A percentile compares a stretch with the other conserved stretches of the same genome.
Evolutionary conservation across 306 rosid genomes (phyloP).

Genomic region (Quillaja saponaria): DNA sequence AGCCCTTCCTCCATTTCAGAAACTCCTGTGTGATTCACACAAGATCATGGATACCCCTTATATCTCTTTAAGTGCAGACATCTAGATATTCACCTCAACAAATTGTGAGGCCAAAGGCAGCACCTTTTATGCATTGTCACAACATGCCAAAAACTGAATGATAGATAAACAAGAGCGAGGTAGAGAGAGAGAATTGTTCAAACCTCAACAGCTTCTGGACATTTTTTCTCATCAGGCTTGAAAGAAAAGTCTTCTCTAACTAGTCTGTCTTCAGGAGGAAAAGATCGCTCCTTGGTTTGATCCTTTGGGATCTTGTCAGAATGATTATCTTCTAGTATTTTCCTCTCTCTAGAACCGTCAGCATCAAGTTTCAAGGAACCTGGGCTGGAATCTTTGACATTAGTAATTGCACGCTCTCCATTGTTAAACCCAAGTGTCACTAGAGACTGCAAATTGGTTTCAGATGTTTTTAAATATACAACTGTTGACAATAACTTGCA

Average conservation of each 20-base stretch:
- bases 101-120: conserved; percentile 1
- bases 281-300: conserved; percentile 10
- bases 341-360: conserved; percentile 18
- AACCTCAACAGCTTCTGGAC: conserved; percentile 14
- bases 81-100: background rate
- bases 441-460: conserved; percentile 10
- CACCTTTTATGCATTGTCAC: background rate
- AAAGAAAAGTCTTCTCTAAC: background rate
- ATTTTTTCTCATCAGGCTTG: conserved; percentile 13
- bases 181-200: background rate
- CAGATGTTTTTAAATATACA: background rate
- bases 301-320: conserved; percentile 12
- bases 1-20: background rate
- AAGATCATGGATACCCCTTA: background rate
- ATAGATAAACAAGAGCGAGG: background rate
- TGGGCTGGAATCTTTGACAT: conserved; percentile 11
- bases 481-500: conserved; percentile 13
- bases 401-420: conserved; percentile 27
- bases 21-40: background rate
- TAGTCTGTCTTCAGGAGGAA: conserved; percentile 2
- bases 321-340: background rate
- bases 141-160: background rate
- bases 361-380: conserved; percentile 24
- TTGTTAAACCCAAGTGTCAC: conserved; percentile 21
- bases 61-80: conserved; percentile 4